These are phyloP conservation scores for Skeletonema marinoi DNA, from an alignment of 108 stramenopile genomes.

Conservation along the genomic window DNA sequence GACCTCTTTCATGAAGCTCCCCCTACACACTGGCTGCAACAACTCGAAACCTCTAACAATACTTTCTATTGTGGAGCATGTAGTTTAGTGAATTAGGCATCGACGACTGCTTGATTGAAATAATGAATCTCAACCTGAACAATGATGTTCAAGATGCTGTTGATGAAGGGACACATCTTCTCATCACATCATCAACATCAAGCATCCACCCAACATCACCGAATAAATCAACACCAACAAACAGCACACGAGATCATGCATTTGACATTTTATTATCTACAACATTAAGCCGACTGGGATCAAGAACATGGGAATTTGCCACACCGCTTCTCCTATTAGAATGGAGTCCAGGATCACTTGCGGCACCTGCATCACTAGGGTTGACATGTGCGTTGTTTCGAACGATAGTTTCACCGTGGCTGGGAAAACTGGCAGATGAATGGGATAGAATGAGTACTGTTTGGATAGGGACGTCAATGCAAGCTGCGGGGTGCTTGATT, in stretches of 20 bases:
- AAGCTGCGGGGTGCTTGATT: constrained; percentile 16
- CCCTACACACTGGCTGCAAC: too few relatives aligned
- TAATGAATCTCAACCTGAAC: neutral
- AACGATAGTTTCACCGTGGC: constrained; percentile 8
- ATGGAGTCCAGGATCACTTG: constrained; percentile 23
- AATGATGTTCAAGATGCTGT: neutral
- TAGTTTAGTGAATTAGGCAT: too few relatives aligned
- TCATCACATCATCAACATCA: neutral
- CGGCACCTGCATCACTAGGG: constrained; percentile 21
- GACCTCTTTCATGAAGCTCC: too few relatives aligned
- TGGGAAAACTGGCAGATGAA: constrained; percentile 14
- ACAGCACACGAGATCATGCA: neutral
- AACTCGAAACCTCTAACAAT: too few relatives aligned
- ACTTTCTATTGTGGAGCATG: too few relatives aligned
- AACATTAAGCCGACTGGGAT: constrained; percentile 15
- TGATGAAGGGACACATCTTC: neutral
- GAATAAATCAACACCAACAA: neutral
- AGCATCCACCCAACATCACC: neutral
- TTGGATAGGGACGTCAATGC: constrained; percentile 17
- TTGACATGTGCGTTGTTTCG: constrained; percentile 13
- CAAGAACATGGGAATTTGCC: constrained; percentile 30
- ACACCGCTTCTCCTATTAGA: constrained; percentile 22
- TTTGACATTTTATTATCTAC: constrained; percentile 19
- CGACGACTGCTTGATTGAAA: too few relatives aligned
- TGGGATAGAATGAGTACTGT: constrained; percentile 26